phyloP scores from a whole-genome alignment of 139 green algal species.

The Chlorella vulgaris region DNA sequence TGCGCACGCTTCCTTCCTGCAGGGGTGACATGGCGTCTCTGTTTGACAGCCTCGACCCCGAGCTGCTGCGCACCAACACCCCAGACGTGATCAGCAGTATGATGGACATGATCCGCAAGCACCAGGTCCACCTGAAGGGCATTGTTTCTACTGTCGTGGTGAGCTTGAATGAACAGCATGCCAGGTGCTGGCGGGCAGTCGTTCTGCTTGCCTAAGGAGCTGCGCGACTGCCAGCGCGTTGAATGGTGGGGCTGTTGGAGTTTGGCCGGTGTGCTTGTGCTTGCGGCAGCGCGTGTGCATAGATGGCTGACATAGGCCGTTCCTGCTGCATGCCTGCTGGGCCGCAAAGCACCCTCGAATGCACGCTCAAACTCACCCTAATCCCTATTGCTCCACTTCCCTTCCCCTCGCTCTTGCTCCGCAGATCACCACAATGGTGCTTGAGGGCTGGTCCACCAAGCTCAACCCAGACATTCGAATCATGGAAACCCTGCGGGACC shows the following conservation, averaged over 20 bases:
- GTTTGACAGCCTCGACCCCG: conserved; percentile 73
- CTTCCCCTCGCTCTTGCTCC: neutral
- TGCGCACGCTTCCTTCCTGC: conserved; percentile 38
- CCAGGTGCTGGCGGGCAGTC: neutral
- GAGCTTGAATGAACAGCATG: neutral
- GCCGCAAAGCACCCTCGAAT: neutral
- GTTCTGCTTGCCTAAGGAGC: neutral
- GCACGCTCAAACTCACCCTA: neutral
- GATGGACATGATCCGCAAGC: conserved; percentile 79
- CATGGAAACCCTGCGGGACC: conserved; percentile 64
- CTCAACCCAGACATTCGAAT: conserved; percentile 91
- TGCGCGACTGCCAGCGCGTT: too few species aligned
- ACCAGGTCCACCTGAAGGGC: conserved; percentile 67
- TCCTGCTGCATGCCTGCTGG: neutral
- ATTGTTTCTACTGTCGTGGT: conserved; percentile 73
- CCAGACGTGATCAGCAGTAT: conserved; percentile 77
- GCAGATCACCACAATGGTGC: conserved; percentile 80
- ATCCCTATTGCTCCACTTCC: neutral
- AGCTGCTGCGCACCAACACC: conserved; percentile 72
- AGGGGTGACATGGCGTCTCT: conserved; percentile 69
- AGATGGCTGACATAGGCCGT: too few species aligned
- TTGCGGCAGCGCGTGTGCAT: too few species aligned
- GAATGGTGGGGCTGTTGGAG: too few species aligned
- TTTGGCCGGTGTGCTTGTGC: too few species aligned
- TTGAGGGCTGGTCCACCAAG: conserved; percentile 89